Conservation (phyloP, 23 red algal genomes). For the Agarophyton chilense region DNA sequence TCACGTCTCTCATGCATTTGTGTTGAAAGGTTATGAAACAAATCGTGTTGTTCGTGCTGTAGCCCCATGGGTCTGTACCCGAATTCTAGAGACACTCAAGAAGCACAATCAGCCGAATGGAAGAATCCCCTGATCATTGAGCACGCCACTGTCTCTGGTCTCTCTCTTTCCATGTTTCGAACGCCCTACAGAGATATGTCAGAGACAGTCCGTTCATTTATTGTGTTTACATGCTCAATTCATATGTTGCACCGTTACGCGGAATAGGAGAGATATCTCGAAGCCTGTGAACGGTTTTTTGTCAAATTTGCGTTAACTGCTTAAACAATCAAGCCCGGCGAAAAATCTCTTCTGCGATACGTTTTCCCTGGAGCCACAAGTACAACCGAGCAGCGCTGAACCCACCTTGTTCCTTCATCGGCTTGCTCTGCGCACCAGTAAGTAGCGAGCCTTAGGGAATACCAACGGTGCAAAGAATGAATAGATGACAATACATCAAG, state of each 20-base stretch:
- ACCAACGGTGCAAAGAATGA: neutral
- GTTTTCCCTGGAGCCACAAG: neutral
- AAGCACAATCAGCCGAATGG: neutral
- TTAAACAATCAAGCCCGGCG: neutral
- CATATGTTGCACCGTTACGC: neutral
- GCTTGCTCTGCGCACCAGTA: neutral
- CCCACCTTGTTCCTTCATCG: neutral
- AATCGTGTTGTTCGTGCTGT: constrained; percentile 30
- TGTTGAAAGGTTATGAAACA: constrained; percentile 31
- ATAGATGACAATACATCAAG: neutral
- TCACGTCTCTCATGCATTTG: constrained; percentile 53
- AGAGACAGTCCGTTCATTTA: neutral
- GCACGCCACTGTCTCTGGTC: neutral
- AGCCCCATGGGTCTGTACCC: neutral
- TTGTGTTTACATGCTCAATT: neutral
- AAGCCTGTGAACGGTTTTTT: neutral
- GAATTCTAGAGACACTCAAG: neutral
- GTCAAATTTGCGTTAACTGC: neutral
- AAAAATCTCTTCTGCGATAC: neutral
- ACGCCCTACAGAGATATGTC: neutral
- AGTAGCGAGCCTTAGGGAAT: neutral
- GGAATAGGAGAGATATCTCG: neutral
- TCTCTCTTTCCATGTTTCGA: neutral
- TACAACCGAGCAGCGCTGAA: neutral
- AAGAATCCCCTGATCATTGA: neutral